phyloP scores from a whole-genome alignment of 495 filamentous ascomycete species.

The Aspergillus sclerotiicarbonarius region DNA sequence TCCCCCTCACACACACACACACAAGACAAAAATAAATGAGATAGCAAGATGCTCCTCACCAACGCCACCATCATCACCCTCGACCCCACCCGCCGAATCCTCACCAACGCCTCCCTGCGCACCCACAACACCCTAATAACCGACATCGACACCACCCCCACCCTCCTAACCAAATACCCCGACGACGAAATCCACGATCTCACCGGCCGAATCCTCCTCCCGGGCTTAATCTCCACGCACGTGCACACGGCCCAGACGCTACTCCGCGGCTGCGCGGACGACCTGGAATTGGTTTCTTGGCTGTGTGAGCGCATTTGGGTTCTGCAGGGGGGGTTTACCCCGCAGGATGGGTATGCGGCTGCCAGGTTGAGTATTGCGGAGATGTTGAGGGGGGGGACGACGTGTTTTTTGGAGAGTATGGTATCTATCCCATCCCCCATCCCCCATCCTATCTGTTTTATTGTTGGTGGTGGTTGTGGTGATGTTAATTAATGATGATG shows the following conservation, averaged over 20 bases:
- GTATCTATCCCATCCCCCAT: constrained; percentile 16
- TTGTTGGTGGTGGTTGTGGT: not conserved
- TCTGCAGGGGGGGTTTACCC: constrained; percentile 44
- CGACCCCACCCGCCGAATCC: constrained; percentile 40
- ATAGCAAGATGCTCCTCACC: constrained; percentile 30
- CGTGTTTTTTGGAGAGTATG: constrained; percentile 53
- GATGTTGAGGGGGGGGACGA: constrained; percentile 51
- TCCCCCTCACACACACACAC: not conserved
- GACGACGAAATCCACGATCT: constrained; percentile 33
- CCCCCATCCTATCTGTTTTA: not conserved
- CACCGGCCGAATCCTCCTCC: constrained; percentile 43
- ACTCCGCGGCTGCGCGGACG: constrained; percentile 47
- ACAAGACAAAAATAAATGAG: not conserved
- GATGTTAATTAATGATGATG: not conserved
- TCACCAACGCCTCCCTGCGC: constrained; percentile 44
- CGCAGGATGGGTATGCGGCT: constrained; percentile 47
- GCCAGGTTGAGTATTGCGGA: constrained; percentile 47
- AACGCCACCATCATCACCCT: constrained; percentile 49
- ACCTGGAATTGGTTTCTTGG: constrained; percentile 46
- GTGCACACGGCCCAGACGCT: constrained; percentile 51
- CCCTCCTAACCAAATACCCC: constrained; percentile 23
- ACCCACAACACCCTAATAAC: constrained; percentile 35
- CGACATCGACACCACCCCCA: constrained; percentile 40
- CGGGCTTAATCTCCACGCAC: constrained; percentile 49
- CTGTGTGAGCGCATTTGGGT: constrained; percentile 49